Base-by-base conservation (phyloP, 805 yeast species). In the Zygoascus biomembranicola region DNA sequence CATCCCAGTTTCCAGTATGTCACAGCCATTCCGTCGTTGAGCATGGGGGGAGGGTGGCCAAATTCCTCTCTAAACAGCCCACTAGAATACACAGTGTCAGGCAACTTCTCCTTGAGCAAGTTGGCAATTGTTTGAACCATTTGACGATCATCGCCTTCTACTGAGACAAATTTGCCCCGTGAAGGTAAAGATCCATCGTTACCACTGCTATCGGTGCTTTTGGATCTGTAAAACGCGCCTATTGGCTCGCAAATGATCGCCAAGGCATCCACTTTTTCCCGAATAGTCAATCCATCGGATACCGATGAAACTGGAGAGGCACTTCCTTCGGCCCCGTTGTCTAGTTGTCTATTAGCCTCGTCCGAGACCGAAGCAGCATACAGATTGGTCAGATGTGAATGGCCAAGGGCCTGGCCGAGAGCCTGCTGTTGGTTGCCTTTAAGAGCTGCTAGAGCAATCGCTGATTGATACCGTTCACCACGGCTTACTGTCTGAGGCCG, bases 1-100 rank as follows among this genome's bases (percentile, higher is more conserved):
- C 63, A 61, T 20, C 63, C 52, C 20, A 62, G 48, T 39, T 54
- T 55, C 60, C 61, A 62, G 61, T 61, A 54, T 47, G 53, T 57
- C 20, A 56, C 43, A 16, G 66, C 64, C 20, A 52, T 48, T n/a
- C 39, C 43, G 46, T 54, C 50, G 16, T 50, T 52, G 26, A 61
- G 44, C 16, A 48, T 53, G 13, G 46, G 45, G 3, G 65, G 65
- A 35, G 61, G 63, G 18, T 52, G 47, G 28, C 49, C 52, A 14
- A 47, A 32, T 26, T 49, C 39, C 32, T 50, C 35, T 43, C 47
- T 41, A 19, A 45, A 52, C 20, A 56, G 43, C 23, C 58, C 56
- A 23, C 43, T 35, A 3, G n/a, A 19, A 18, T 20, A 39, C 19
- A 23, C 18, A 2, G 52, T 19, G 4, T 47, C 45, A 5, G 43